Evolutionary conservation across 257 asterid species (phyloP), one percentile per base, ranked within the genome.

Genomic region (Nicotiana sylvestris): DNA sequence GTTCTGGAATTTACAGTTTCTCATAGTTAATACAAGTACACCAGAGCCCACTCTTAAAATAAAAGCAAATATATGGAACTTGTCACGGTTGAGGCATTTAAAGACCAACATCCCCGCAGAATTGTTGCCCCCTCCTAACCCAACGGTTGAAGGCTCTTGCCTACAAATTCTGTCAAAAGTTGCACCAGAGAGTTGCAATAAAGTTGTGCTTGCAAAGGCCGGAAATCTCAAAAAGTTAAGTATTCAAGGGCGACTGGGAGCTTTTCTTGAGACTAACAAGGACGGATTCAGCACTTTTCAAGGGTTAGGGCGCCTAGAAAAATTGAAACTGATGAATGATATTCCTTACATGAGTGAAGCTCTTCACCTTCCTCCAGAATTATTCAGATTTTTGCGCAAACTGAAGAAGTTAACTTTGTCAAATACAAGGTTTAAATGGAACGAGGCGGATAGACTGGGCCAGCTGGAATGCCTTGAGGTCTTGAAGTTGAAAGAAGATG

Each of bases 161-260:
- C 57, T 93, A 17, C 97, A 91, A 86, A 93, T 97, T 10, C 91
- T 92, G 21, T 88, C 92, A 0, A 84, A 89, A 12, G 85, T 93
- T 35, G 82, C 98, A 1, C 94, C 94, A 0, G 94, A 91, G 12
- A 88, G 93, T 80, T 91, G 97, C 89, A 89, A 88, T 0, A 88
- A 82, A 21, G 93, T 89, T 25, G 89, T 92, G 27, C 89, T 92
- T 13, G 91, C 89, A 2, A 70, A 86, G 81, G 85, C 89, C 53
- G 89, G 91, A 11, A 85, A 88, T 64, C 83, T 93, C 53, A 91
- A 86, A 86, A 87, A 84, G 46, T 64, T 92, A 70, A 95, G 94
- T 0, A 85, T 91, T 51, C 88, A 90, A 2, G 98, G 97, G 2
- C 85, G 69, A 4, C 70, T 92, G 77, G 69, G 87, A 17, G 86